Evolutionary conservation across 2,329 filamentous ascomycete genomes (phyloP), one percentile per base, ranked within the genome.

Genomic region (Kalaharituber pfeilii): DNA sequence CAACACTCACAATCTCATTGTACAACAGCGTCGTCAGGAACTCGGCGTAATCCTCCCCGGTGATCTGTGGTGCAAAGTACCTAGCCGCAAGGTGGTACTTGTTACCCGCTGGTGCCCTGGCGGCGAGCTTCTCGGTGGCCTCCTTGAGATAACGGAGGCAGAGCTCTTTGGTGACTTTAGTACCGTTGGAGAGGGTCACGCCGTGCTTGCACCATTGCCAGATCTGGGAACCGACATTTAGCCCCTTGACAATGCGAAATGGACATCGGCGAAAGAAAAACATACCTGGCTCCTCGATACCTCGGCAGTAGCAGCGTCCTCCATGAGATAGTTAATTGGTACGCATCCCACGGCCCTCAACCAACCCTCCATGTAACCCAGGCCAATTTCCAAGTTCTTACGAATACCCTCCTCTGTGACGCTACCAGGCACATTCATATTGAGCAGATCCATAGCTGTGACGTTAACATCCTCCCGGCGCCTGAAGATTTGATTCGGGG

Each of bases 361-460:
- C 91, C 91, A 98, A 58, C 86, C 91, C 72, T 98, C 91, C 89
- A 96, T 98, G 72, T 98, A 98, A 51, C 84, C 84, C 5, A 98
- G 79, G 36, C 89, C 91, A 62, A 98, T 96, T 72, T 87, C 89
- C 61, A 98, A 75, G 74, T 96, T 98, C 81, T 95, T 94, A 67
- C 85, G 80, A 72, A 98, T 95, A 55, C 91, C 91, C 4, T 82
- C 86, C 70, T 96, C 89, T 63, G 89, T 95, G 67, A 98, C 77
- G 68, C 80, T 77, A 25, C 91, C 91, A 5, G 89, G 87, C 1
- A 96, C 84, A 66, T 96, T 96, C 84, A 94, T 96, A 77, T 96
- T 96, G 57, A 96, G 78, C 52, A 98, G 77, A 66, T 96, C 91
- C 65, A 91, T 93, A 65, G 80, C 81, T 49, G 81, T 81, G 65